Conservation (phyloP, 2,329 filamentous ascomycete genomes). For the Sclerotinia borealis region DNA sequence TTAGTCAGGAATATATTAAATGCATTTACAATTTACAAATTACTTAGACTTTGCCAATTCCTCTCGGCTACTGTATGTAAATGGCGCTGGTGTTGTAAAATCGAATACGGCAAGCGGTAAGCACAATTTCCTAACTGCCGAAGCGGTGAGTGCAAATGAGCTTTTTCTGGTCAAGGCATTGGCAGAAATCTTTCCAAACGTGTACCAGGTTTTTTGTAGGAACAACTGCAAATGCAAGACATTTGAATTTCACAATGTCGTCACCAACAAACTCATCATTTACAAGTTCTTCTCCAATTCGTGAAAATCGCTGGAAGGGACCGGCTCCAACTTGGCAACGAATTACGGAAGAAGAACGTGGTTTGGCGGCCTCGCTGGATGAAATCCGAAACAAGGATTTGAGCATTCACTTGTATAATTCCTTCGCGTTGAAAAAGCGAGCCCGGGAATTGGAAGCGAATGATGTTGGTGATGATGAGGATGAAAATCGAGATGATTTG, state of each 20-base stretch:
- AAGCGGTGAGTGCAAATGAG: neutral
- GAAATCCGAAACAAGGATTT: constrained; percentile 61
- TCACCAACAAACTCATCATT: constrained; percentile 4
- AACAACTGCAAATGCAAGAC: neutral
- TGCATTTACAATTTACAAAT: too few species aligned
- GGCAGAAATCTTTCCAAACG: neutral
- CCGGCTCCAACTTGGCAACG: constrained; percentile 58
- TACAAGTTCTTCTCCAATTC: constrained; percentile 25
- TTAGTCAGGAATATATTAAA: neutral
- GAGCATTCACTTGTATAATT: constrained; percentile 71
- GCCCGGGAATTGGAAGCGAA: constrained; percentile 16
- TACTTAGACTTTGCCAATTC: neutral
- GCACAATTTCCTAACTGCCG: neutral
- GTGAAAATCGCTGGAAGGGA: constrained; percentile 71
- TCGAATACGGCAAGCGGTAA: constrained; percentile 3
- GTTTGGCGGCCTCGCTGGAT: constrained; percentile 57
- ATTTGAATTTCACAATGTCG: constrained; percentile 3
- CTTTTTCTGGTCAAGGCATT: neutral
- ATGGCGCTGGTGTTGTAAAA: neutral
- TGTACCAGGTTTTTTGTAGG: neutral
- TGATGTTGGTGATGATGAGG: constrained; percentile 22
- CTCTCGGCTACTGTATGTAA: neutral
- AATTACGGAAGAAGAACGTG: constrained; percentile 56
- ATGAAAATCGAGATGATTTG: constrained; percentile 24
- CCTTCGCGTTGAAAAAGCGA: constrained; percentile 59